Evolutionary conservation across 306 rosid genomes (phyloP), one percentile per base, ranked within the genome.

Genomic region (Cicer arietinum): DNA sequence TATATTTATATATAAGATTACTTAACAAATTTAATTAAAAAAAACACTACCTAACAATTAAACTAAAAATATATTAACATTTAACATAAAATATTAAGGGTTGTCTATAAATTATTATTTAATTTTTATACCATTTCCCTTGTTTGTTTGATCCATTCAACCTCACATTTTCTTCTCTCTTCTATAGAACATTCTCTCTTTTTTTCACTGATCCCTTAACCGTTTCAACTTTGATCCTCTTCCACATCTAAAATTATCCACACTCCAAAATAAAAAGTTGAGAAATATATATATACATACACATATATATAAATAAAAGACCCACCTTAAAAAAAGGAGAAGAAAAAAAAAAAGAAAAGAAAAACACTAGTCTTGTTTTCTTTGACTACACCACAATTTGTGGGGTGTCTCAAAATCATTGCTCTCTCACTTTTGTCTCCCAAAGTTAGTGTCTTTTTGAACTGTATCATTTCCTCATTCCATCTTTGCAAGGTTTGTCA

Each of bases 391-490:
- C 87, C 92, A 82, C 84, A 89, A 86, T 25, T 84, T 90, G 96
- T 87, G 96, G 88, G 82, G 89, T 83, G 84, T 61, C 86, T 79
- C 22, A 77, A 85, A 89, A 92, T 92, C 96, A 92, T 91, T 87
- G 85, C 88, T 81, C 47, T 79, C 58, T 86, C 77, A 67, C 97
- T 89, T 92, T 94, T 92, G 93, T 92, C 95, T 88, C 85, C 58
- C 81, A 91, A 87, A 85, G 89, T 85, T 82, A 58, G 81, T 70
- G 74, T 82, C 86, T 87, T 84, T 75, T 77, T 81, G 73, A 86
- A 25, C 30, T 25, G 79, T 79, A 80, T 80, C 81, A 52, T 80
- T 69, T 71, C 69, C 87, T 45, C 73, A 77, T 67, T 79, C 74
- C 71, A 59, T 35, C 77, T 63, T 78, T 81, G 52, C 74, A 60